These are phyloP conservation scores for Fusarium lateritium DNA, from an alignment of 2,329 filamentous ascomycete genomes.

Conservation along the genomic window DNA sequence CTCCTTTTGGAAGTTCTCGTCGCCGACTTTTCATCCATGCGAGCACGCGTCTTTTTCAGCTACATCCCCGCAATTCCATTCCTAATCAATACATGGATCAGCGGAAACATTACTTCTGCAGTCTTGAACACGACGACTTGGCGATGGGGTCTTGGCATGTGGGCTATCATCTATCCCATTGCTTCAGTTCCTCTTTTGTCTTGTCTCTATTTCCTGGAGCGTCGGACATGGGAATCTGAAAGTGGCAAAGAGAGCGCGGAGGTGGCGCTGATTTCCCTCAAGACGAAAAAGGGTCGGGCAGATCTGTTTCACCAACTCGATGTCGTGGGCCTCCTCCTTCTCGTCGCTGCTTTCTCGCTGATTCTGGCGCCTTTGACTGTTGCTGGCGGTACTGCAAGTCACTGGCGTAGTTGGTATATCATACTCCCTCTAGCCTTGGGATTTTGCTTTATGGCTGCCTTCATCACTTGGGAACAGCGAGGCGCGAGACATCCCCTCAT, in stretches of 20 bases:
- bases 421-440: conserved; percentile 67
- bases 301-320: conserved; percentile 72
- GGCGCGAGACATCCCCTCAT: conserved; percentile 67
- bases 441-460: conserved; percentile 63
- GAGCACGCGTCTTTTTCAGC: conserved; percentile 72
- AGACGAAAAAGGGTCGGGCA: conserved; percentile 51
- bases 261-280: background rate
- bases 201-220: conserved; percentile 56
- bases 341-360: conserved; percentile 63
- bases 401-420: conserved; percentile 67
- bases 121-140: conserved; percentile 67
- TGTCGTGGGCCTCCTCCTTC: conserved; percentile 62
- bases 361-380: conserved; percentile 68
- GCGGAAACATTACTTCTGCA: conserved; percentile 67
- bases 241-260: conserved; percentile 20
- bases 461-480: conserved; percentile 67
- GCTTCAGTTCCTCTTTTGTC: conserved; percentile 68
- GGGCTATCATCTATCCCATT: conserved; percentile 72
- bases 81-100: conserved; percentile 75
- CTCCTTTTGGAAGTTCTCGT: conserved; percentile 73
- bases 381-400: conserved; percentile 62
- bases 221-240: conserved; percentile 30
- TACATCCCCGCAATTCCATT: conserved; percentile 73
- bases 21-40: conserved; percentile 72
- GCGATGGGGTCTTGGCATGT: conserved; percentile 77